Evolutionary conservation across 2,329 filamentous ascomycete species (phyloP).

Genomic region (Dothidotthia symphoricarpi): DNA sequence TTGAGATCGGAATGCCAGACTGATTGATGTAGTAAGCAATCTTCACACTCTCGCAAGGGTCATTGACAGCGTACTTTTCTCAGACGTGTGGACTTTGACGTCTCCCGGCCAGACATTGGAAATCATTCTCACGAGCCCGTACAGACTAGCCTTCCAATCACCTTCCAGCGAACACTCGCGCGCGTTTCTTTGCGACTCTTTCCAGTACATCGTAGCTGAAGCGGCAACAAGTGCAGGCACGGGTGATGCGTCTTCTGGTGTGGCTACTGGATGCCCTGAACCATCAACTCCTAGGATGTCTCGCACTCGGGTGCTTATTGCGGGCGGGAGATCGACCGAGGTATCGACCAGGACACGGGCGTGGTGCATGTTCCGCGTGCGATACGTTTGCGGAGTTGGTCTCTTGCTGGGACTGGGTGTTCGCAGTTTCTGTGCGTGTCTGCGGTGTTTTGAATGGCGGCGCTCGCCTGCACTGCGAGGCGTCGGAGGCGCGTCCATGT

Average conservation of each 20-base stretch:
- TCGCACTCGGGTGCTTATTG: slow-evolving; percentile 10
- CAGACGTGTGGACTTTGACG: slow-evolving; percentile 13
- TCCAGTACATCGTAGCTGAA: slow-evolving; percentile 3
- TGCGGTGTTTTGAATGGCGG: too few relatives aligned
- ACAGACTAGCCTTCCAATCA: slow-evolving; percentile 16
- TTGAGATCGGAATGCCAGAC: slow-evolving; percentile 18
- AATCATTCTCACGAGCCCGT: slow-evolving; percentile 9
- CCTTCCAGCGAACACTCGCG: slow-evolving; percentile 15
- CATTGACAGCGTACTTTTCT: slow-evolving; percentile 13
- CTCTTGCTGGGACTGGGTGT: slow-evolving; percentile 20
- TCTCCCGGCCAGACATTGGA: slow-evolving; percentile 5
- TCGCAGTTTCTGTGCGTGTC: slow-evolving; percentile 4
- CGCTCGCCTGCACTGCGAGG: too few relatives aligned
- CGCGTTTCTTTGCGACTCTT: slow-evolving; percentile 13
- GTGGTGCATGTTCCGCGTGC: slow-evolving; percentile 18
- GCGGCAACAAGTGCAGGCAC: slow-evolving; percentile 1
- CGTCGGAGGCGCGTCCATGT: too few relatives aligned
- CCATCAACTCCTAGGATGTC: slow-evolving; percentile 13
- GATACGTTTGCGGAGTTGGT: slow-evolving; percentile 18
- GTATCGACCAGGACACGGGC: slow-evolving; percentile 13
- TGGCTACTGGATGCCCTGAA: too few relatives aligned
- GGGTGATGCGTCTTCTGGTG: slow-evolving; percentile 1
- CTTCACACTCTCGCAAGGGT: neutral
- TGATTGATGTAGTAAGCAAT: slow-evolving; percentile 7
- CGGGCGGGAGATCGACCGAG: slow-evolving; percentile 7